Evolutionary conservation across 192 early-diverging fungal genomes (phyloP).

Genomic region (Linderina pennispora): DNA sequence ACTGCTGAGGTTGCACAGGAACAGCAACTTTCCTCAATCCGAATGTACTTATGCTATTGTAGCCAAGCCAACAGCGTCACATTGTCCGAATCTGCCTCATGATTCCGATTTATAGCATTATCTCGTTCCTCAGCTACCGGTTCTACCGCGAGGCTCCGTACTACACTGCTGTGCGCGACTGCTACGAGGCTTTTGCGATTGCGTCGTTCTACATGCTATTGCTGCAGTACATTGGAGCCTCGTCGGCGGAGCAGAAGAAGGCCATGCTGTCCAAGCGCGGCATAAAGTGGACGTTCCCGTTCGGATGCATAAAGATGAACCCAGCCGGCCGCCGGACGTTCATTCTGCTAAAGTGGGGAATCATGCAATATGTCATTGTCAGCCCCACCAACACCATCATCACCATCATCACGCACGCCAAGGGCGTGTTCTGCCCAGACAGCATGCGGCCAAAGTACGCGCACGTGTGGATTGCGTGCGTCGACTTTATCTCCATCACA

Average conservation of each 20-base stretch:
- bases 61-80: conserved; percentile 65
- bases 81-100: conserved; percentile 72
- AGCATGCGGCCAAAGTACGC: conserved; percentile 57
- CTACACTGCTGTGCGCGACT: conserved; percentile 62
- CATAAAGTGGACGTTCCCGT: conserved; percentile 56
- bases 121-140: conserved; percentile 62
- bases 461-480: conserved; percentile 54
- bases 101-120: conserved; percentile 66
- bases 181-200: conserved; percentile 72
- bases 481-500: conserved; percentile 59
- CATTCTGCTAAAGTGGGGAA: conserved; percentile 54
- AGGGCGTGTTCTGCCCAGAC: conserved; percentile 58
- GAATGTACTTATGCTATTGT: conserved; percentile 1
- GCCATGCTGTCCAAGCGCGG: conserved; percentile 30
- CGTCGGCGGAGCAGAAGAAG: conserved; percentile 42
- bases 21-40: neutral
- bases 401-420: conserved; percentile 54
- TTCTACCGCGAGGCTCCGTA: conserved; percentile 64
- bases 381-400: conserved; percentile 54
- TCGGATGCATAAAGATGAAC: conserved; percentile 54
- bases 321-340: conserved; percentile 51
- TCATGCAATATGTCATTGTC: conserved; percentile 68
- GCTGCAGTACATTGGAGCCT: conserved; percentile 59
- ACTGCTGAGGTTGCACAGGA: neutral
- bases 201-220: conserved; percentile 67